Evolutionary conservation across 2,329 filamentous ascomycete genomes (phyloP).

Genomic region (Ophioceras dolichostomum): DNA sequence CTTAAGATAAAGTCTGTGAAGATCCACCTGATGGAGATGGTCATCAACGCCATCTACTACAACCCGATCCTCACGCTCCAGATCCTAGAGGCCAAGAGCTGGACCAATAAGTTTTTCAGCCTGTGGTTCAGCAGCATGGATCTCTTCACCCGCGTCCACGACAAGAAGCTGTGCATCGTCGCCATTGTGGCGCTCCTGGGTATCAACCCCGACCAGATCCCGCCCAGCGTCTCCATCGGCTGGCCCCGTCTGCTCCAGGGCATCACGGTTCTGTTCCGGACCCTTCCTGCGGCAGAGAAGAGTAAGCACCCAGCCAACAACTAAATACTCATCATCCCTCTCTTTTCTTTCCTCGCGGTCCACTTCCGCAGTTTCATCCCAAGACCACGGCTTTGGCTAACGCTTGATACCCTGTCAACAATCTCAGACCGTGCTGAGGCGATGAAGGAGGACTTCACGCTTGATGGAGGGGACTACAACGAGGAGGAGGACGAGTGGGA

Average conservation of each 20-base stretch:
- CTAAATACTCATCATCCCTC: too few relatives aligned
- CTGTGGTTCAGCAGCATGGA: conserved; percentile 97
- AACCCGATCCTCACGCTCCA: conserved; percentile 77
- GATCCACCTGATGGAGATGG: conserved; percentile 96
- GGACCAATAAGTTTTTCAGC: conserved; percentile 99
- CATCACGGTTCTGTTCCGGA: conserved; percentile 83
- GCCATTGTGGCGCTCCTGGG: conserved; percentile 81
- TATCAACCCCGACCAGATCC: conserved; percentile 69
- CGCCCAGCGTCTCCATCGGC: conserved; percentile 82
- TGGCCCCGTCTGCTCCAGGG: conserved; percentile 86
- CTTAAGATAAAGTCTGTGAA: conserved; percentile 86
- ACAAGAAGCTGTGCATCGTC: conserved; percentile 96
- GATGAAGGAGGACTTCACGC: conserved; percentile 73
- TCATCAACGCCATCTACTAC: conserved; percentile 97
- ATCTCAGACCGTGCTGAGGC: conserved; percentile 72
- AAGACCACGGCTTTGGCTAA: conserved; percentile 14
- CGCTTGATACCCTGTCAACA: background rate
- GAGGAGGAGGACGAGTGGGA: conserved; percentile 72
- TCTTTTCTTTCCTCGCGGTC: too few relatives aligned
- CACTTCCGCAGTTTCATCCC: too few relatives aligned
- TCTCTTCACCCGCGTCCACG: conserved; percentile 83
- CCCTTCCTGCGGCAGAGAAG: conserved; percentile 75
- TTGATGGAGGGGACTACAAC: conserved; percentile 48
- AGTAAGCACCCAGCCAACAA: conserved; percentile 35
- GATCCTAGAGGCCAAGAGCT: conserved; percentile 78